phyloP scores from a whole-genome alignment of 2,329 filamentous ascomycete genomes.

The Sphaceloma murrayae region DNA sequence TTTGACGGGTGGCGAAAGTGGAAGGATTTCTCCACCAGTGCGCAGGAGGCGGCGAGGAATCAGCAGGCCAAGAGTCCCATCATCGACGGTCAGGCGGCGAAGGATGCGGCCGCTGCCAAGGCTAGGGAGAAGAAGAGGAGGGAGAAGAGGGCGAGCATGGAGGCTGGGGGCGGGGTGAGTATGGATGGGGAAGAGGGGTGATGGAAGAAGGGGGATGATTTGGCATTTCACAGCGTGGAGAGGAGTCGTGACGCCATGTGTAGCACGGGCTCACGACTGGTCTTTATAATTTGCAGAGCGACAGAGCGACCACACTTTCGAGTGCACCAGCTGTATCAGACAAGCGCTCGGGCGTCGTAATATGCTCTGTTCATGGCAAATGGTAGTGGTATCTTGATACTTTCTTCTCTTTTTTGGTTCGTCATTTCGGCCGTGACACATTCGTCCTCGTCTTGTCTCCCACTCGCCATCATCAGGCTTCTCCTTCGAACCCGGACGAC shows the following conservation, averaged over 20 bases:
- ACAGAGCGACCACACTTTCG: too few species aligned
- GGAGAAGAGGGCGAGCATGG: conserved; percentile 1
- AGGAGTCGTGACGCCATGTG: background rate
- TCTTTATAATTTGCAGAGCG: too few species aligned
- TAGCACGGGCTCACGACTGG: too few species aligned
- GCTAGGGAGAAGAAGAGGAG: conserved; percentile 15
- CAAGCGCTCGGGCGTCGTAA: background rate
- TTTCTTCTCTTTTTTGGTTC: background rate
- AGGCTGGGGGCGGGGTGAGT: background rate
- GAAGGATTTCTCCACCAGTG: conserved; percentile 56
- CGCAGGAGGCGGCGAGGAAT: conserved; percentile 32
- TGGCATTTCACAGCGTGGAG: too few species aligned
- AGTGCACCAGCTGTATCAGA: too few species aligned
- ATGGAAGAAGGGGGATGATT: background rate
- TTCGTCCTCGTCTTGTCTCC: too few species aligned
- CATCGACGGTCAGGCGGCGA: conserved; percentile 3
- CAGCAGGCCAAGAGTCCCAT: conserved; percentile 25
- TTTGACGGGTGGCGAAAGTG: conserved; percentile 97
- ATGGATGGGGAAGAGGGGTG: background rate
- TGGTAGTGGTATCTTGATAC: background rate
- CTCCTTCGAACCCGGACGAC: too few species aligned
- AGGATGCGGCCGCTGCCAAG: conserved; percentile 6
- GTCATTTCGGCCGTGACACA: too few species aligned
- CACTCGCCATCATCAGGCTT: too few species aligned
- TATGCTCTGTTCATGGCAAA: background rate